Evolutionary conservation across 768 basidiomycete genomes (phyloP).

Genomic region (Astraeus odoratus): DNA sequence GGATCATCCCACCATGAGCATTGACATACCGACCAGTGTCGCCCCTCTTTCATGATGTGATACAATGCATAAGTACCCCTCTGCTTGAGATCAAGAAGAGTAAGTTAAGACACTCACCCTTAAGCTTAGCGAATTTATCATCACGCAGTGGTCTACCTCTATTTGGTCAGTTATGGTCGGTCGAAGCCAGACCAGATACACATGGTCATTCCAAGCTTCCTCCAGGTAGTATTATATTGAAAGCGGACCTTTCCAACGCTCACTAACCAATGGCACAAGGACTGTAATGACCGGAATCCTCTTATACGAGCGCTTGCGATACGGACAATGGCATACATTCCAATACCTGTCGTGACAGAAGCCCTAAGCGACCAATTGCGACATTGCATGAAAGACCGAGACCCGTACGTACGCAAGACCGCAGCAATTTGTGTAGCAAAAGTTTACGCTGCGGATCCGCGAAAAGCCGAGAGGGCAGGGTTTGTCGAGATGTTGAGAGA

Average conservation of each 20-base stretch:
- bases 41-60: slow-evolving; percentile 88
- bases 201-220: slow-evolving; percentile 83
- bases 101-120: slow-evolving; percentile 32
- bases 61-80: slow-evolving; percentile 92
- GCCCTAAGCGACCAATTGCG: slow-evolving; percentile 84
- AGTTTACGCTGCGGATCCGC: slow-evolving; percentile 81
- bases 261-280: slow-evolving; percentile 41
- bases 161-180: slow-evolving; percentile 94
- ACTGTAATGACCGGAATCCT: slow-evolving; percentile 93
- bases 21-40: slow-evolving; percentile 58
- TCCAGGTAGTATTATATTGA: slow-evolving; percentile 50
- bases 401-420: slow-evolving; percentile 98
- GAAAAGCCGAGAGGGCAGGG: slow-evolving; percentile 80
- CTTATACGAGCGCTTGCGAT: slow-evolving; percentile 95
- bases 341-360: slow-evolving; percentile 81
- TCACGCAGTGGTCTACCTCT: slow-evolving; percentile 88
- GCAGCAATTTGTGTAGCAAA: slow-evolving; percentile 98
- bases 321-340: slow-evolving; percentile 99
- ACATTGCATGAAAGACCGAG: slow-evolving; percentile 87
- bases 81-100: slow-evolving; percentile 99
- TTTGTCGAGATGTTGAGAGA: slow-evolving; percentile 91
- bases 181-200: slow-evolving; percentile 91
- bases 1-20: slow-evolving; percentile 9
- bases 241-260: slow-evolving; percentile 3
- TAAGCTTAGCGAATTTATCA: not conserved